phyloP scores from a whole-genome alignment of 1,139 yeast species.

The Scheffersomyces titani region DNA sequence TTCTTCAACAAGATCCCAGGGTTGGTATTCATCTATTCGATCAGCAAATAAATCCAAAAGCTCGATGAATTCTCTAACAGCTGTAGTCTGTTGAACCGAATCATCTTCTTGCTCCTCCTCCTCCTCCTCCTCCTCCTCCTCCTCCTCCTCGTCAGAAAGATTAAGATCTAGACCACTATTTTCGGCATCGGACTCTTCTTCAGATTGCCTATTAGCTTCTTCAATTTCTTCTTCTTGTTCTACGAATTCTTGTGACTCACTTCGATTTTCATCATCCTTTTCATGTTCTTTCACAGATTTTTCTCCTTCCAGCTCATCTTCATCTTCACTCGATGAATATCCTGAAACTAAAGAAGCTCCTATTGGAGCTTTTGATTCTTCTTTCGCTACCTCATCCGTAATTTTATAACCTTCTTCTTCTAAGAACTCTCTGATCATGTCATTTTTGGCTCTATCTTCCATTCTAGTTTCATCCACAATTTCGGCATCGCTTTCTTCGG shows the following conservation, averaged over 20 bases:
- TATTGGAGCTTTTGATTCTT: constrained; percentile 1
- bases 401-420: constrained; percentile 19
- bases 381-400: neutral
- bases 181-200: constrained; percentile 6
- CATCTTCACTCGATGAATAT: constrained; percentile 11
- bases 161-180: constrained; percentile 19
- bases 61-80: constrained; percentile 15
- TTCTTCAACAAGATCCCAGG: constrained; percentile 44
- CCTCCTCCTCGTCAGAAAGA: constrained; percentile 16
- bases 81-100: neutral
- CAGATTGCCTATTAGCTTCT: constrained; percentile 4
- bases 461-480: constrained; percentile 7
- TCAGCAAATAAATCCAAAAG: constrained; percentile 26
- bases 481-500: constrained; percentile 5
- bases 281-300: constrained; percentile 14
- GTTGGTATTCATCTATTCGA: constrained; percentile 33
- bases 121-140: constrained; percentile 1
- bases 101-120: neutral
- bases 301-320: constrained; percentile 9
- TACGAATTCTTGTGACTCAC: neutral
- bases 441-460: constrained; percentile 11
- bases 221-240: constrained; percentile 1
- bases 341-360: constrained; percentile 8
- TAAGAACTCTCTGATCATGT: constrained; percentile 17
- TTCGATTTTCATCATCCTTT: constrained; percentile 6